Percentiles rank a stretch among this genome's conserved stretches.
Conservation (phyloP, 169 alveolate genomes). For the Eimeria maxima region DNA sequence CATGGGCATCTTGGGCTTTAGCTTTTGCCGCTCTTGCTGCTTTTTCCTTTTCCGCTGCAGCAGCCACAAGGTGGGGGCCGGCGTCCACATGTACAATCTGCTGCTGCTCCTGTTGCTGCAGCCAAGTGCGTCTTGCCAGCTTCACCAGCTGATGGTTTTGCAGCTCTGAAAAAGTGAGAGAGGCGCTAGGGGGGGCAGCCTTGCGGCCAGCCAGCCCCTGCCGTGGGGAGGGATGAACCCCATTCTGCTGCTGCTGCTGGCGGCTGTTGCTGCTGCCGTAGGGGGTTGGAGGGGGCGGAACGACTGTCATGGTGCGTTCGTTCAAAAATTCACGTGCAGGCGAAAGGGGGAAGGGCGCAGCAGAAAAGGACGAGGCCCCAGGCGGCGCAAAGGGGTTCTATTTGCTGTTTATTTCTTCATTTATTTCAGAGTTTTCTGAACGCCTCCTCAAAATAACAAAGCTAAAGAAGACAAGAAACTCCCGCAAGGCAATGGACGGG, state of each 20-base stretch:
- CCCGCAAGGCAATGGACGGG: too few relatives aligned
- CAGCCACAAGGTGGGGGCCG: not conserved
- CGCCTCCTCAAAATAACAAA: too few relatives aligned
- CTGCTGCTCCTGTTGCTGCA: conserved; percentile 1
- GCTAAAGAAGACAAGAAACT: too few relatives aligned
- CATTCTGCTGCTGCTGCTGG: not conserved
- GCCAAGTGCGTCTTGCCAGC: not conserved
- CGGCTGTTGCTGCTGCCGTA: conserved; percentile 4
- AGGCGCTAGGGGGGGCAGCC: not conserved
- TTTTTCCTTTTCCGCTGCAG: not conserved
- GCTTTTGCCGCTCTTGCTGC: not conserved
- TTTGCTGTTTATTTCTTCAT: too few relatives aligned
- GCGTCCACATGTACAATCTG: not conserved
- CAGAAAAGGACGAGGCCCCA: too few relatives aligned
- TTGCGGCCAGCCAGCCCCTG: too few relatives aligned
- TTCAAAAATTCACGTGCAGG: too few relatives aligned
- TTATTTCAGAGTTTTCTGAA: too few relatives aligned
- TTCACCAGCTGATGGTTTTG: not conserved
- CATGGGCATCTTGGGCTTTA: not conserved
- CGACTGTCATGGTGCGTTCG: not conserved
- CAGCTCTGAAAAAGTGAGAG: not conserved
- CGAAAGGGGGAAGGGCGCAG: too few relatives aligned
- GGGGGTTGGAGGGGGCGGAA: not conserved
- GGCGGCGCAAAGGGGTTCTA: too few relatives aligned
- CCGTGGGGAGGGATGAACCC: not conserved